Conservation (phyloP, 2,329 filamentous ascomycete species). For the Calonectria fujianensis region DNA sequence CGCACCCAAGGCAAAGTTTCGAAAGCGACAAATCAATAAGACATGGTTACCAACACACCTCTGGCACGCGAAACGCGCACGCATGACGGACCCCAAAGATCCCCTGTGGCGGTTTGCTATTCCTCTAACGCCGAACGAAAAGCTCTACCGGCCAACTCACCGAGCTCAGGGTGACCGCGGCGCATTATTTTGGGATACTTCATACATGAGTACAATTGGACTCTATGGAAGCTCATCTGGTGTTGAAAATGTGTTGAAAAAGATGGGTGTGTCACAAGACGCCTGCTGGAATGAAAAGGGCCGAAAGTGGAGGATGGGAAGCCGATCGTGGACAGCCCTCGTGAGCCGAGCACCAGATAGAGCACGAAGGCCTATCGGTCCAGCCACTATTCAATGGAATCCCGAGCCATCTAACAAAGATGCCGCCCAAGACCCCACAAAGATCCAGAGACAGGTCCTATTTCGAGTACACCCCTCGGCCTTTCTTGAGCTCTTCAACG, state of each 20-base stretch:
- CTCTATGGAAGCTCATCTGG: slow-evolving; percentile 80
- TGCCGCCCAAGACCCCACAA: slow-evolving; percentile 51
- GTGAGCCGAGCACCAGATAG: slow-evolving; percentile 74
- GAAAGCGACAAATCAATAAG: slow-evolving; percentile 90
- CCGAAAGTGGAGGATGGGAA: slow-evolving; percentile 80
- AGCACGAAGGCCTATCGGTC: slow-evolving; percentile 77
- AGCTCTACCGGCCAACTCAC: slow-evolving; percentile 92
- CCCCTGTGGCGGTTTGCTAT: slow-evolving; percentile 94
- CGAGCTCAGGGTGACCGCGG: slow-evolving; percentile 85
- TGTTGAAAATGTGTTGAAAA: slow-evolving; percentile 79
- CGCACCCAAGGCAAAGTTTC: slow-evolving; percentile 79
- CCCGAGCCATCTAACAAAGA: slow-evolving; percentile 60
- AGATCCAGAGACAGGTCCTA: slow-evolving; percentile 70
- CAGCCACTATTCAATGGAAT: slow-evolving; percentile 86
- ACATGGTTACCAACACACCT: slow-evolving; percentile 96
- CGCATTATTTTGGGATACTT: slow-evolving; percentile 92
- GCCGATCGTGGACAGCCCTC: slow-evolving; percentile 69
- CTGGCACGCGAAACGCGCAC: slow-evolving; percentile 94
- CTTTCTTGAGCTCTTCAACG: slow-evolving; percentile 81
- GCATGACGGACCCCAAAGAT: slow-evolving; percentile 86
- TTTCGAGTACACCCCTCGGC: slow-evolving; percentile 89
- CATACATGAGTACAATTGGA: slow-evolving; percentile 92
- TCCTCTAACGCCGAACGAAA: slow-evolving; percentile 89
- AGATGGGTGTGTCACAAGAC: slow-evolving; percentile 77
- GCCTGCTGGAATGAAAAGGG: slow-evolving; percentile 78